phyloP scores from a whole-genome alignment of 106 monocot species.

The Allium cepa region DNA sequence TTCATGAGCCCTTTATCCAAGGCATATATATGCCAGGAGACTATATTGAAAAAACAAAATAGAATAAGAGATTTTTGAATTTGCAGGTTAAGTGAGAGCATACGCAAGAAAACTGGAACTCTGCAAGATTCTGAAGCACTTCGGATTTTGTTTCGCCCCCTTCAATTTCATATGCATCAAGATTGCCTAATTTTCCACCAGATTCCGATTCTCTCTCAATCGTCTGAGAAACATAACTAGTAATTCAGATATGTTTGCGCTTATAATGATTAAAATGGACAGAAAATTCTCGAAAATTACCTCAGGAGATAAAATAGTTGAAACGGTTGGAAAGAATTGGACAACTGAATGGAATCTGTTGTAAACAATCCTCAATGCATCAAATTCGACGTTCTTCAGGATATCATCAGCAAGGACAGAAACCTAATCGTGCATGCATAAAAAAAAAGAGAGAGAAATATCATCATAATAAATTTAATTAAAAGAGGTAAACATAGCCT shows the following conservation, averaged over 20 bases:
- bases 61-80: not conserved
- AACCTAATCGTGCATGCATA: slow-evolving; percentile 33
- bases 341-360: slow-evolving; percentile 91
- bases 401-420: slow-evolving; percentile 93
- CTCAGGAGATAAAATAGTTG: slow-evolving; percentile 87
- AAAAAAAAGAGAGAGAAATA: not conserved
- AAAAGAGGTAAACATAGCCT: not conserved
- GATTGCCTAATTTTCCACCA: slow-evolving; percentile 78
- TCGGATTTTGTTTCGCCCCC: slow-evolving; percentile 93
- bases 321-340: slow-evolving; percentile 69
- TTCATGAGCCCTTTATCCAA: not conserved
- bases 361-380: slow-evolving; percentile 81
- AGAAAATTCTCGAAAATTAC: slow-evolving; percentile 21
- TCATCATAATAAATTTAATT: not conserved
- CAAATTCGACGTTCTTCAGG: slow-evolving; percentile 85
- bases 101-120: slow-evolving; percentile 98
- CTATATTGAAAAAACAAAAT: not conserved
- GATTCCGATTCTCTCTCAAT: slow-evolving; percentile 72
- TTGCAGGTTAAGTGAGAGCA: not conserved
- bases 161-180: slow-evolving; percentile 92
- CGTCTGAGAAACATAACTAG: slow-evolving; percentile 21
- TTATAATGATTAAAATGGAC: not conserved
- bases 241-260: not conserved
- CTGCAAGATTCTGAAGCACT: slow-evolving; percentile 91
- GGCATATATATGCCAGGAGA: not conserved